Conservation (phyloP, 768 basidiomycete species). For the Psilocybe tampanensis region DNA sequence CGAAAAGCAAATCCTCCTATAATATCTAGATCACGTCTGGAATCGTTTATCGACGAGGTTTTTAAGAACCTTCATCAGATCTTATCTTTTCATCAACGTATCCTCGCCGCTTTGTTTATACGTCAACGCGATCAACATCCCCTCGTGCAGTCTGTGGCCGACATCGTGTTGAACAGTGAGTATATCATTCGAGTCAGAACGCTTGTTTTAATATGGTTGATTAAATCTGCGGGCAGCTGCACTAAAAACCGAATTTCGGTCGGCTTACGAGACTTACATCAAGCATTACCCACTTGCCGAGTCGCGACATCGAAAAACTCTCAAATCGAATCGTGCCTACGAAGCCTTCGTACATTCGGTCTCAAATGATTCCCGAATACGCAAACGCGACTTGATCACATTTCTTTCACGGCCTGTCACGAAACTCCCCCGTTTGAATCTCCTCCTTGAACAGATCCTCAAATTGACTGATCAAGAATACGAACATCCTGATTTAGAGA, state of each 20-base stretch:
- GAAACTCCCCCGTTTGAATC: slow-evolving; percentile 78
- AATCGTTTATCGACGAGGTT: slow-evolving; percentile 75
- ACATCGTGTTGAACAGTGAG: slow-evolving; percentile 82
- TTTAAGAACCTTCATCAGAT: slow-evolving; percentile 84
- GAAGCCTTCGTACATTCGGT: slow-evolving; percentile 65
- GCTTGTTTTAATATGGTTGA: slow-evolving; percentile 24
- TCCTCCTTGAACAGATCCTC: slow-evolving; percentile 70
- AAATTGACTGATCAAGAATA: slow-evolving; percentile 64
- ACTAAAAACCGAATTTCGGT: slow-evolving; percentile 52
- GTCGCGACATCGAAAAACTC: slow-evolving; percentile 76
- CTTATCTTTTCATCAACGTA: slow-evolving; percentile 60
- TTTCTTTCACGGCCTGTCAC: slow-evolving; percentile 88
- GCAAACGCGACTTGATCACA: slow-evolving; percentile 76
- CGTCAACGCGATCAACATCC: slow-evolving; percentile 88
- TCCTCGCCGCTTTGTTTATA: slow-evolving; percentile 73
- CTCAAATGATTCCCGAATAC: slow-evolving; percentile 63
- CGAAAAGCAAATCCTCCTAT: slow-evolving; percentile 63
- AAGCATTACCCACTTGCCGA: slow-evolving; percentile 89
- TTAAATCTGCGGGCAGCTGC: slow-evolving; percentile 33
- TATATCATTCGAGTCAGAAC: background rate
- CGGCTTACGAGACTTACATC: slow-evolving; percentile 79
- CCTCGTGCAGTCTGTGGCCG: slow-evolving; percentile 78
- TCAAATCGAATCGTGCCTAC: slow-evolving; percentile 69
- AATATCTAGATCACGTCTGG: slow-evolving; percentile 53
- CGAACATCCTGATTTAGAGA: slow-evolving; percentile 80